Evolutionary conservation across 768 basidiomycete species (phyloP), one percentile per base, ranked within the genome.

Genomic region (Leccinum disarticulatum): DNA sequence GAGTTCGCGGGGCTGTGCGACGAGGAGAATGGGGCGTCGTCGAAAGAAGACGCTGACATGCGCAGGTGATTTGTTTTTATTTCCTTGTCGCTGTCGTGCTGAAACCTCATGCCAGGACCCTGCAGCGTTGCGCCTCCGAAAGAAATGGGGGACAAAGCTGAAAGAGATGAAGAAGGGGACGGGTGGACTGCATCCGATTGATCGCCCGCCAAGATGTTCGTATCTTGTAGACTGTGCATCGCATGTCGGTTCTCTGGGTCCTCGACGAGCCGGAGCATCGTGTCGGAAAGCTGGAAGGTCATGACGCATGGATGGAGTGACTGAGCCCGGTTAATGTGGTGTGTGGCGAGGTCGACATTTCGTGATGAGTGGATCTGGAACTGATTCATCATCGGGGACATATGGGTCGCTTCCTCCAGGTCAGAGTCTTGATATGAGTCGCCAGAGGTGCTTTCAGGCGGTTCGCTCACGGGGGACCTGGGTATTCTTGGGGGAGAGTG

Each of bases 371-470:
- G 70, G 25, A 73, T 43, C 54, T 74, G 72, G 19, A 75, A 75
- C 53, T 66, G 64, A 48, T 65, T 68, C 64, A 70, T 63, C 72
- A 75, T 69, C 53, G 70, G 74, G 2, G 61, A 73, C 68, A 75
- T 74, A 28, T 53, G 52, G 50, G 46, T 64, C 47, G 13, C 53
- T 28, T 72, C 73, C 27, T 70, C 70, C 38, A 35, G 55, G 41
- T 70, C 74, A 6, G 74, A 72, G 47, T 67, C 73, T 54, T 66
- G 72, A 52, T 58, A 61, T 14, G 67, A 74, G 46, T 70, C 64
- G 35, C 70, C 71, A 9, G 69, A 69, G 52, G 59, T 73, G 60
- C 69, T 70, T 50, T 74, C 72, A 1, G 72, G 59, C 9, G 68
- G 69, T 31, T 70, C 61, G 48, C 74, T 74, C 17, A 61, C 68